Evolutionary conservation across 306 rosid species (phyloP).

Genomic region (Trifolium dubium): DNA sequence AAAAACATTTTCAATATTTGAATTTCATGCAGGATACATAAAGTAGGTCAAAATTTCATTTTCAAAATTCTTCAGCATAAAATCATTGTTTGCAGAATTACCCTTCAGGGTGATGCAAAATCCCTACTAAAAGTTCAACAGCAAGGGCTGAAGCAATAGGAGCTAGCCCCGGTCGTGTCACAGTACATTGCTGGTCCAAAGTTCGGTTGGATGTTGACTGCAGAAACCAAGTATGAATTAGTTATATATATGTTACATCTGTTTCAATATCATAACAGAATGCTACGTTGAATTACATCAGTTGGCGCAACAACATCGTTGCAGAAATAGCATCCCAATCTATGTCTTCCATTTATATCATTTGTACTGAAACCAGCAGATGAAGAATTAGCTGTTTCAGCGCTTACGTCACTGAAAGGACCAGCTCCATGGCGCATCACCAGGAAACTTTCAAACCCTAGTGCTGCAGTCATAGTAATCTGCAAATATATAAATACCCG

Average conservation of each 20-base stretch:
- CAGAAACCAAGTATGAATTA: conserved; percentile 43
- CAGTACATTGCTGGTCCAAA: conserved; percentile 98
- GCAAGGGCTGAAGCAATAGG: conserved; percentile 95
- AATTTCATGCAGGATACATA: conserved; percentile 28
- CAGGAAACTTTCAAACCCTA: conserved; percentile 96
- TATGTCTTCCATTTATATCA: conserved; percentile 52
- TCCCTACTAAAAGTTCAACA: conserved; percentile 86
- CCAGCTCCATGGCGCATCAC: conserved; percentile 99
- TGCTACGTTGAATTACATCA: conserved; percentile 63
- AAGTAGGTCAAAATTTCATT: conserved; percentile 1
- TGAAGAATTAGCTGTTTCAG: conserved; percentile 52
- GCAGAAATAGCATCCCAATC: conserved; percentile 98
- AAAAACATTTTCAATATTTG: conserved; percentile 37
- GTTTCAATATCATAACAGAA: conserved; percentile 23
- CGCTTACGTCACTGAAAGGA: conserved; percentile 55
- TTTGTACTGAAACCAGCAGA: conserved; percentile 45
- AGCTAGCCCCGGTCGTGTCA: conserved; percentile 96
- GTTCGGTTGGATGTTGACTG: conserved; percentile 97
- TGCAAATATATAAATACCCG: conserved; percentile 46
- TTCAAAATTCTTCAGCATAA: conserved; percentile 9
- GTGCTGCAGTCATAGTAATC: conserved; percentile 89
- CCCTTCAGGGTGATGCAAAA: conserved; percentile 94
- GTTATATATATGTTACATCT: conserved; percentile 7
- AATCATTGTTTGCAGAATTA: conserved; percentile 40
- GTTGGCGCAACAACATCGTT: conserved; percentile 95